Evolutionary conservation across 805 yeast species (phyloP).

Genomic region (Pichia ethanolica): DNA sequence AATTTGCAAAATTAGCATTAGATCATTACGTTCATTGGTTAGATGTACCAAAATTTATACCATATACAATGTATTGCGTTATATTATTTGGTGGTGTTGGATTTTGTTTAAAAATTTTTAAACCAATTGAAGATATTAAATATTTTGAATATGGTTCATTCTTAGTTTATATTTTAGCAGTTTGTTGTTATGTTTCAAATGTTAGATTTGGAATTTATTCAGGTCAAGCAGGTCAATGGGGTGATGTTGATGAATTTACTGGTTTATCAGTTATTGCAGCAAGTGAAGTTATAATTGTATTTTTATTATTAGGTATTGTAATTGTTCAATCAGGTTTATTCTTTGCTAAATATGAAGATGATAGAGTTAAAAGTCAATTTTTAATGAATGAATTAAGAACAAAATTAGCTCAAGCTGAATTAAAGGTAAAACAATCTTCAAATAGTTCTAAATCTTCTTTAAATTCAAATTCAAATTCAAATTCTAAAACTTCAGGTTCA

Average conservation of each 20-base stretch:
- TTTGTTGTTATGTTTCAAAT: slow-evolving; percentile 80
- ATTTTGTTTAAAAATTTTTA: slow-evolving; percentile 67
- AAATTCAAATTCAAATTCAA: no score
- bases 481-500: neutral
- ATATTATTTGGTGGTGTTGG: slow-evolving; percentile 64
- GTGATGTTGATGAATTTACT: slow-evolving; percentile 79
- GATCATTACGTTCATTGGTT: slow-evolving; percentile 72
- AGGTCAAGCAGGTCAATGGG: slow-evolving; percentile 74
- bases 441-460: neutral
- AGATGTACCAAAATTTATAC: slow-evolving; percentile 49
- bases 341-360: slow-evolving; percentile 48
- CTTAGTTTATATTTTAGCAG: slow-evolving; percentile 60
- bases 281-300: slow-evolving; percentile 65
- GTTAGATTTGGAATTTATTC: slow-evolving; percentile 72
- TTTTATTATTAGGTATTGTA: slow-evolving; percentile 70
- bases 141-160: slow-evolving; percentile 87
- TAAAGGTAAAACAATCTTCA: neutral
- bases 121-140: slow-evolving; percentile 79
- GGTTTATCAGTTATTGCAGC: slow-evolving; percentile 93
- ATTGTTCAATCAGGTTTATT: slow-evolving; percentile 82
- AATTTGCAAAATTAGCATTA: slow-evolving; percentile 35
- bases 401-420: slow-evolving; percentile 14
- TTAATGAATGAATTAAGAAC: slow-evolving; percentile 19
- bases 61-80: slow-evolving; percentile 56
- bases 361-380: slow-evolving; percentile 19